Evolutionary conservation across 306 rosid genomes (phyloP).

Genomic region (Ziziphus jujuba): DNA sequence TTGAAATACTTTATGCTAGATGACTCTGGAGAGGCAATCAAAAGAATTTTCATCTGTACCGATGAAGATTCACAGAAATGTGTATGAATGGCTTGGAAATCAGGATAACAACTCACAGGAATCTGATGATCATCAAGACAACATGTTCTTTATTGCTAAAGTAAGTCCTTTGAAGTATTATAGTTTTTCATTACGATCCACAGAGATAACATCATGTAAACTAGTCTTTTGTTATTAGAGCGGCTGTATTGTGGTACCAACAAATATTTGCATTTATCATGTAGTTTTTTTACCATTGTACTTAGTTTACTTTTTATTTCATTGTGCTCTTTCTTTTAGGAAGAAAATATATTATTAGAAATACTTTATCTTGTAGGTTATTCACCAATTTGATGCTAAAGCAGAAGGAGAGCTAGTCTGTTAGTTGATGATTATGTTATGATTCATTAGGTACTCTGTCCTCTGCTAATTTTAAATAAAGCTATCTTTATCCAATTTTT

Average conservation of each 20-base stretch:
- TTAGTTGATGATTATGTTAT: conserved; percentile 73
- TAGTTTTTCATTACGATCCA: no score
- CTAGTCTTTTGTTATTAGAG: neutral
- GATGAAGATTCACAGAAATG: conserved; percentile 32
- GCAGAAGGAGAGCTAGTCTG: conserved; percentile 82
- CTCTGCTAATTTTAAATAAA: neutral
- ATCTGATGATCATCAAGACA: conserved; percentile 36
- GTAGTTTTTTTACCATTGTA: no score
- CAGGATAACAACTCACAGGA: conserved; percentile 46
- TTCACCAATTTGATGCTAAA: conserved; percentile 93
- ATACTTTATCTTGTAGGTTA: conserved; percentile 47
- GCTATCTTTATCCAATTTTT: neutral
- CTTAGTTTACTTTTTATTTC: neutral
- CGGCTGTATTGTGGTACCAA: neutral
- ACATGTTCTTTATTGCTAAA: conserved; percentile 58
- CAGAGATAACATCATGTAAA: no score
- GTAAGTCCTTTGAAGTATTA: no score
- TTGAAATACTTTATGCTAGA: conserved; percentile 33
- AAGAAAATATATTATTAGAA: no score
- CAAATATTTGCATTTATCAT: neutral
- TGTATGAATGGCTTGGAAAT: conserved; percentile 30
- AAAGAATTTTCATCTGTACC: conserved; percentile 45
- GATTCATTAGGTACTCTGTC: conserved; percentile 70
- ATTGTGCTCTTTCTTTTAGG: neutral
- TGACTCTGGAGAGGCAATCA: conserved; percentile 54